Base-by-base conservation (phyloP, 805 yeast species). In the Nakazawaea wickerhamii region DNA sequence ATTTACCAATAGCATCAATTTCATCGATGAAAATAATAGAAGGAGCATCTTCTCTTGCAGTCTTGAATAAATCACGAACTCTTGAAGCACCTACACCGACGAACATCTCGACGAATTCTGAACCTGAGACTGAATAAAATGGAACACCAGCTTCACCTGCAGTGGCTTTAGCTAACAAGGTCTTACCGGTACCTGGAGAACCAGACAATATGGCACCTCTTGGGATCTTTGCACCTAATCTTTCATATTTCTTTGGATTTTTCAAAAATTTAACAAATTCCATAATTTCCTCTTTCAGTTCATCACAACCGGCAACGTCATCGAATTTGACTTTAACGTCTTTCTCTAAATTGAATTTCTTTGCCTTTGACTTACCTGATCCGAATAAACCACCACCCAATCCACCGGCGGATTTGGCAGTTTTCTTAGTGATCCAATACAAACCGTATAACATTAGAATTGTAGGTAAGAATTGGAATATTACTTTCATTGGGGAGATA, bases 141-240 rank as follows among this genome's bases (percentile, higher is more conserved):
- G 97, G 96, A 40, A 89, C 97, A 39, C 87, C 93, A 2, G 96
- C 96, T 61, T 89, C 96, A 53, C 97, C 96, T 2, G 96, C 97
- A 20, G 96, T 89, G 10, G 96, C 96, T 61, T 85, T 88, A 19
- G 96, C 96, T 44, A 89, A 66, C 49, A 89, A 65, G 0, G 97
- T 89, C 63, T 89, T 89, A 77, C 97, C 97, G 3, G 97, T 89
- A 70, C 97, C 97, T 33, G 97, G 97, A 14, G 96, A 95, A 51
- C 97, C 97, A 10, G 95, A 83, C 39, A 89, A 66, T 50, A 89
- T 85, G 5, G 96, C 97, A 59, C 97, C 97, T 60, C 96, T 74
- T 42, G 97, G 97, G 49, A 89, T 89, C 61, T 88, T 86, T 9
- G 96, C 97, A 36, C 97, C 97, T 44, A 89, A 69, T 48, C 73